Base-by-base conservation (phyloP, 2,329 filamentous ascomycete genomes). In the Colletotrichum gloeosporioides region DNA sequence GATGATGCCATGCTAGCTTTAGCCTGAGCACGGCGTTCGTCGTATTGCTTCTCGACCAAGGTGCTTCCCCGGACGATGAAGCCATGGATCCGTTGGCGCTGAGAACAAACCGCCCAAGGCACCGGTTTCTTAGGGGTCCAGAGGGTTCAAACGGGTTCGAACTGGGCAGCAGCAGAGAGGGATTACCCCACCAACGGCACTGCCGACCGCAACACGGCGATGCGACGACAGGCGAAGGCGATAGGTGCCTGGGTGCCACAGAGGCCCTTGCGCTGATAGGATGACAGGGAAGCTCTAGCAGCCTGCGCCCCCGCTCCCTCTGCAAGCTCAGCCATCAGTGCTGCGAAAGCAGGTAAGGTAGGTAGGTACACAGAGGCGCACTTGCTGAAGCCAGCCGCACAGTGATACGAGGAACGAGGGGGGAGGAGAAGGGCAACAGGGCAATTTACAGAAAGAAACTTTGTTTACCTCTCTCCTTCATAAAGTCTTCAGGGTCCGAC, bases 291-390 rank as follows among this genome's bases (percentile, higher is more conserved):
- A 73, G 64, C 70, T 73, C 70, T 39, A 66, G 73, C 36, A 68
- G 64, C 73, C 73, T 61, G 70, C 73, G 69, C 73, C 73, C 69
- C 73, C 63, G 73, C 73, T 76, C 44, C 73, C 63, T 73, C 57
- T 59, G 64, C 70, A 63, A 73, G 73, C 73, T 65, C 57, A 76
- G 70, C 73, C 73, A 73, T 76, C 64, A 55, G 32, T 18, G 25
- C 29, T 49, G 25, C 27, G 22, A 16, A 25, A 59, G 25, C 34
- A 57, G 39, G 65, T 44, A 36, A 27, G 22, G 29, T 31, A 36
- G 22, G 29, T 32, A n/a, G 29, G 34, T 27, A 57, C 62, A 75
- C 69, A 72, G 62, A 75, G 62, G 62, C 44, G 29, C 44, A 44
- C 34, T 61, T 36, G 69, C 36, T 65, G 72, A 71, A 61, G 57